phyloP scores from a whole-genome alignment of 169 alveolate genomes.

The Plasmodium yoelii region DNA sequence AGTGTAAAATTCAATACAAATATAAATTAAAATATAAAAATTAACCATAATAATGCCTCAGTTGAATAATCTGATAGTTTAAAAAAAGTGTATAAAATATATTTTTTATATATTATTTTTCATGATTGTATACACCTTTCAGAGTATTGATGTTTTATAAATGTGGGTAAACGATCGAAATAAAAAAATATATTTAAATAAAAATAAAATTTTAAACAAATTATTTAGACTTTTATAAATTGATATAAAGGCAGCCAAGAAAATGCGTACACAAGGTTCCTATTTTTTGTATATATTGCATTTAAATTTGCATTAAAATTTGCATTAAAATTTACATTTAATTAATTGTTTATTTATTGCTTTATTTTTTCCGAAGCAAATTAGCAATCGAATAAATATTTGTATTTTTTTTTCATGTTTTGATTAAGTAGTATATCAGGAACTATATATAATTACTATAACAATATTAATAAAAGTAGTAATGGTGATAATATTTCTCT shows the following conservation, averaged over 20 bases:
- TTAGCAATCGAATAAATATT: neutral
- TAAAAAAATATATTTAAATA: slow-evolving; percentile 4
- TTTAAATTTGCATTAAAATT: no score
- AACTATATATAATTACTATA: neutral
- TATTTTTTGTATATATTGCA: neutral
- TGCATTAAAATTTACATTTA: no score
- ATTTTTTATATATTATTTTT: no score
- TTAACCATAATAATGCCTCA: no score
- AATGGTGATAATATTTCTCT: no score
- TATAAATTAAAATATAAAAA: no score
- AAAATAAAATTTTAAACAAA: neutral
- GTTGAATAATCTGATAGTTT: no score
- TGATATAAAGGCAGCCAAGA: slow-evolving; percentile 10
- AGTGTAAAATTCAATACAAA: no score
- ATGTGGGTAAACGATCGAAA: neutral
- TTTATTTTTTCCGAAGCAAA: neutral
- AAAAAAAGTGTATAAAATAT: no score
- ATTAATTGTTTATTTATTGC: neutral
- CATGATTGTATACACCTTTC: slow-evolving; percentile 1
- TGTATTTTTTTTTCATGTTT: neutral
- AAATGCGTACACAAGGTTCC: slow-evolving; percentile 6
- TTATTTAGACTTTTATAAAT: slow-evolving; percentile 5
- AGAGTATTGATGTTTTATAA: neutral
- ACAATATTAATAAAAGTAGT: neutral
- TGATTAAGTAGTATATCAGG: neutral